Evolutionary conservation across 345 rosid genomes (phyloP), one percentile per base, ranked within the genome.

Genomic region (Viola odorata): DNA sequence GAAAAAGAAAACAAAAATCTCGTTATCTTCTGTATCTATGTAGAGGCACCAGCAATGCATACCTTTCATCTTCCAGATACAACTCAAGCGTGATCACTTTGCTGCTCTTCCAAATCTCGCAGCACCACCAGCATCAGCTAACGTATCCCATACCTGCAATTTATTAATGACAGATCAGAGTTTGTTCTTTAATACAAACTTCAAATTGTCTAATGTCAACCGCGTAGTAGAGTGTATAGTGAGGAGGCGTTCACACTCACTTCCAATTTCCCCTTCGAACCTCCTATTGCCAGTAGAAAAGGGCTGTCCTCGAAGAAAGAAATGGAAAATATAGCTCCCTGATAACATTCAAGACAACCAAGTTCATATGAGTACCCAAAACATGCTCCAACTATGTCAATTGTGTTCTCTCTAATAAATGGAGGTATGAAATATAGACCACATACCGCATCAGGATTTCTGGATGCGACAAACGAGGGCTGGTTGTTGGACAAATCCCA

Each of bases 311-410:
- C 82, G 0, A 87, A 82, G 82, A 94, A 94, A 42, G 91, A 74
- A 61, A 90, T 55, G 13, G 92, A 90, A 67, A 90, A 90, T 14
- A 94, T 75, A 44, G 87, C 95, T 68, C 97, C 97, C 95, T 92
- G 52, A 23, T 52, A 64, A 70, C 59, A 61, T 61, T 37, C 37
- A 51, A 1, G 65, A 42, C 50, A 61, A 23, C 32, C 32, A 23
- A 23, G 32, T 23, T 23, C 48, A 11, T 12, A 54, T 10, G 12
- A 47, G 4, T 15, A 13, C 6, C n/a, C 44, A 37, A n/a, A 3
- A 52, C 15, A 37, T 6, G 38, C n/a, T 14, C 40, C 13, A 15
- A 12, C 37, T 38, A 53, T 37, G 32, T 23, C 32, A 23, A 23
- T 23, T 23, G 32, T 23, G 32, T 23, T 23, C 1, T 23, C n/a